Evolutionary conservation across 164 flowering plant genomes (phyloP).

Genomic region (Euptelea pleiosperma): DNA sequence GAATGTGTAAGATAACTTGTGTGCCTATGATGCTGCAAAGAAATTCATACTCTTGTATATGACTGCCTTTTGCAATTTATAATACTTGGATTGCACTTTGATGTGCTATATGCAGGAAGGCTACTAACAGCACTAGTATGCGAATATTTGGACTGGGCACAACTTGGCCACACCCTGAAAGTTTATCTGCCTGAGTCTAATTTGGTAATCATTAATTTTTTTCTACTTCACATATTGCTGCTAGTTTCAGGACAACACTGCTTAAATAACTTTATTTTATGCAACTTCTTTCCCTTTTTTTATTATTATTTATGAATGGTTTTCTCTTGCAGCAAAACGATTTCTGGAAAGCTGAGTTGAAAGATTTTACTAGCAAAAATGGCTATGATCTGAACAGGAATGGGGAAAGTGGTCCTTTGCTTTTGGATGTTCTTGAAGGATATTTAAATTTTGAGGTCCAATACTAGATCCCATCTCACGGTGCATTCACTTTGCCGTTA

Average conservation of each 20-base stretch:
- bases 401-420: constrained; percentile 87
- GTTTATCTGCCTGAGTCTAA: constrained; percentile 96
- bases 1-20: too few species aligned
- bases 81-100: constrained; percentile 10
- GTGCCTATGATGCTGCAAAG: neutral
- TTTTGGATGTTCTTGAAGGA: constrained; percentile 96
- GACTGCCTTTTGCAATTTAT: neutral
- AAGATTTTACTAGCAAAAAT: constrained; percentile 80
- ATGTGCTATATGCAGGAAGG: constrained; percentile 60
- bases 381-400: constrained; percentile 83
- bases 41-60: neutral
- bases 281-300: neutral
- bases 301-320: constrained; percentile 7
- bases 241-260: neutral
- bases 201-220: constrained; percentile 75
- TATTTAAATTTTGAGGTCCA: constrained; percentile 92
- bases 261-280: neutral
- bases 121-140: constrained; percentile 83
- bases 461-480: constrained; percentile 1
- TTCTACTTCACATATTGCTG: neutral
- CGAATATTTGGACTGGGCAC: constrained; percentile 99
- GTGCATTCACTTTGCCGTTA: too few species aligned
- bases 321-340: constrained; percentile 80
- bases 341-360: constrained; percentile 88
- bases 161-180: constrained; percentile 83